Conservation (phyloP, 352 stramenopile genomes). For the Phytophthora sojae region DNA sequence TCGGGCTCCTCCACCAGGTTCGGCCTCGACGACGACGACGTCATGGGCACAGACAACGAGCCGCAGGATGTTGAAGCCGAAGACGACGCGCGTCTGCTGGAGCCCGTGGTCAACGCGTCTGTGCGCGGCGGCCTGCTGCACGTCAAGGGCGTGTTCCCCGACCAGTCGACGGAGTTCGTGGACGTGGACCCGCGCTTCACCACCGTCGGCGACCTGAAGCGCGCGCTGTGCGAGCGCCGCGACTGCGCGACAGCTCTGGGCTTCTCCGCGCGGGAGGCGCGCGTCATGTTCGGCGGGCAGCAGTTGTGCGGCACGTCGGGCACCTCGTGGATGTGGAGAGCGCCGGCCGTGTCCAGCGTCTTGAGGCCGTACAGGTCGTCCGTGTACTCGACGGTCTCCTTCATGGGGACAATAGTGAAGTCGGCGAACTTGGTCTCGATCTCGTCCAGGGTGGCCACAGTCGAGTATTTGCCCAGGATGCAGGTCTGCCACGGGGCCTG, state of each 20-base stretch:
- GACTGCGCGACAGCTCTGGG: conserved; percentile 51
- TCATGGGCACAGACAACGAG: conserved; percentile 7
- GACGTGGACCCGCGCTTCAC: conserved; percentile 78
- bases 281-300: conserved; percentile 79
- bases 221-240: conserved; percentile 65
- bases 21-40: conserved; percentile 18
- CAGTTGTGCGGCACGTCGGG: conserved; percentile 43
- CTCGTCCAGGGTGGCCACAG: conserved; percentile 37
- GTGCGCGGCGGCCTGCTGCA: conserved; percentile 70
- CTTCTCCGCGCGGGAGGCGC: conserved; percentile 52
- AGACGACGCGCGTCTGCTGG: conserved; percentile 23
- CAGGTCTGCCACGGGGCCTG: conserved; percentile 56
- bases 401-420: too few relatives aligned
- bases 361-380: conserved; percentile 47
- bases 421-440: conserved; percentile 42
- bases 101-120: conserved; percentile 59
- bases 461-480: conserved; percentile 54
- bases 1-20: conserved; percentile 9
- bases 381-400: conserved; percentile 43
- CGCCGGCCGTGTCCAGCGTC: conserved; percentile 39
- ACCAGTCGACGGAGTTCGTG: conserved; percentile 84
- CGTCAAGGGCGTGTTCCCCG: conserved; percentile 84
- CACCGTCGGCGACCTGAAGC: conserved; percentile 78
- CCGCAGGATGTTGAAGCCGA: conserved; percentile 1
- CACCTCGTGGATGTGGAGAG: conserved; percentile 41